Evolutionary conservation across 202 grass and related monocot genomes (phyloP), one percentile per base, ranked within the genome.

Genomic region (Carex arenaria): DNA sequence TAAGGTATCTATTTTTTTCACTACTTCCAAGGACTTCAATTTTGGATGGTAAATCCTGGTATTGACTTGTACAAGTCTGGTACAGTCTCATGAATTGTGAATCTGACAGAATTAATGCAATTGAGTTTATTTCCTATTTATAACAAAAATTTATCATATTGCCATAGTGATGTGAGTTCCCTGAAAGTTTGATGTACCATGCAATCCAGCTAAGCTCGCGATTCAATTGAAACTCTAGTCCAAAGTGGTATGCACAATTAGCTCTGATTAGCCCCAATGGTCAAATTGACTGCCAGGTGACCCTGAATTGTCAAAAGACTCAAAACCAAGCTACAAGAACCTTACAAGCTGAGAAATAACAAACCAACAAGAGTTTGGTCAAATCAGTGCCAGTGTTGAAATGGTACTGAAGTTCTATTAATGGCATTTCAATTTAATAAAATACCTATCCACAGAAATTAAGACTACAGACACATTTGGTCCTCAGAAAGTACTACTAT

Each of bases 1-100:
- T 83, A 98, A 91, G 87, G 93, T 93, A 91, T 77, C 89, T 31
- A 52, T 38, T 20, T 36, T 40, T 40, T 70, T 85, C 20, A 26
- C 26, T 64, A 51, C 80, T 49, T 1, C 74, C 5, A 3, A 66
- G 32, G 10, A 67, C 10, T 69, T 61, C 55, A 43, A 73, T 32
- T 88, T 47, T 65, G 85, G 63, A 68, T 85, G 32, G 22, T 65
- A 62, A 69, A 30, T 69, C 69, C 71, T 19, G 23, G 26, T 57
- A 45, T 34, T 79, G 17, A 79, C 74, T 4, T 72, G 69, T 72
- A 49, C 69, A 20, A 12, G 32, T 72, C n/a, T 49, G 38, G 18
- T 71, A 71, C 67, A 18, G 34, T 71, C 19, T 22, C n/a, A 20
- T 49, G 18, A 72, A 72, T 26, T 72, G 19, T 47, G 26, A 14